These are phyloP conservation scores for Casuarina cunninghamiana DNA, from an alignment of 306 rosid species.

Conservation along the genomic window DNA sequence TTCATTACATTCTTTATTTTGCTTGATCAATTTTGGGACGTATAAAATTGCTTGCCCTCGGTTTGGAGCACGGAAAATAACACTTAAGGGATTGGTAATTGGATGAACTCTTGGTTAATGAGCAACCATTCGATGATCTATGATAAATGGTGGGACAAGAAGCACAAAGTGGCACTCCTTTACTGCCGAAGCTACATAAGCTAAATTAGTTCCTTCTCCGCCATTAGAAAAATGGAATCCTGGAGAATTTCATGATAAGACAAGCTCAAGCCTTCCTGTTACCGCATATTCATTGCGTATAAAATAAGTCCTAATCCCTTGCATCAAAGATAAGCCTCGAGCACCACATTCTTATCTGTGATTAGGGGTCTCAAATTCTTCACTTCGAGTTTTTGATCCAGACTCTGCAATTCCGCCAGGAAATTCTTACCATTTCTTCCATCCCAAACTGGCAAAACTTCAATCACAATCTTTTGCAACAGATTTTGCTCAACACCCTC, in stretches of 20 bases:
- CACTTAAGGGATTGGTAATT: too few species aligned
- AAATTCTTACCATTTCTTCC: conserved; percentile 33
- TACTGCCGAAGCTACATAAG: background rate
- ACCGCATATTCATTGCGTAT: background rate
- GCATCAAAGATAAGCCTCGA: conserved; percentile 43
- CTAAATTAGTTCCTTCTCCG: background rate
- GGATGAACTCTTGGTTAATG: too few species aligned
- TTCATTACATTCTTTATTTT: too few species aligned
- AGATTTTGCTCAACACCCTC: conserved; percentile 30
- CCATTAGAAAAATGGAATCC: background rate
- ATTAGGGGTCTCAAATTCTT: conserved; percentile 45
- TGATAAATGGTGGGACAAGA: too few species aligned
- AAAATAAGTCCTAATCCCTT: background rate
- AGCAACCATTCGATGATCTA: too few species aligned
- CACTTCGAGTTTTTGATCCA: conserved; percentile 38
- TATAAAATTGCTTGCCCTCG: too few species aligned
- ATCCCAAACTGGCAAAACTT: conserved; percentile 76
- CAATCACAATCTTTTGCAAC: conserved; percentile 59
- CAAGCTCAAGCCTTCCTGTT: background rate
- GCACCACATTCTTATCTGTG: conserved; percentile 46
- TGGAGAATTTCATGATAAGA: background rate
- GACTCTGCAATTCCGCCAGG: conserved; percentile 32
- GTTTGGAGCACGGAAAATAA: too few species aligned
- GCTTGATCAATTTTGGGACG: too few species aligned
- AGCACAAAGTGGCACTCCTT: too few species aligned